Conservation (phyloP, 2,329 filamentous ascomycete species). For the Monosporascus sp. region DNA sequence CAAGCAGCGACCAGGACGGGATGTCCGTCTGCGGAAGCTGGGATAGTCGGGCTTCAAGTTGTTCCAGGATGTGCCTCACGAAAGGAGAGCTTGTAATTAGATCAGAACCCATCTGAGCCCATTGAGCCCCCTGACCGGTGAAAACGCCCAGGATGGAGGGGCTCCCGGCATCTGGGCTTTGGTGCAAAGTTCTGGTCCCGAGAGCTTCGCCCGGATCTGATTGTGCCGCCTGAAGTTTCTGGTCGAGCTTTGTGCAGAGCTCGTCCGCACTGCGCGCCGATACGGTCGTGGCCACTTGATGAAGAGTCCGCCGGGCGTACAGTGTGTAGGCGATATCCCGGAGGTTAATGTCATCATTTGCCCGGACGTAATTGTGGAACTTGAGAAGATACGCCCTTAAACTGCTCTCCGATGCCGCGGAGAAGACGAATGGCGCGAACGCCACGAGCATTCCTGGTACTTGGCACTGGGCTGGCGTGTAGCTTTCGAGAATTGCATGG, state of each 20-base stretch:
- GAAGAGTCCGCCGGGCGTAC: not conserved
- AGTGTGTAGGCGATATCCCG: slow-evolving; percentile 3
- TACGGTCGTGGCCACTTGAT: not conserved
- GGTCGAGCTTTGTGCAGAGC: too few species aligned
- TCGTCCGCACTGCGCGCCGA: not conserved
- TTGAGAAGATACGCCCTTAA: not conserved
- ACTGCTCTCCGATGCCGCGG: slow-evolving; percentile 7
- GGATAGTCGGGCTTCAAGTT: slow-evolving; percentile 12
- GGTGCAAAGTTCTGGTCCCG: too few species aligned
- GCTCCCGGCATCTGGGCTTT: too few species aligned
- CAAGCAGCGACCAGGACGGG: slow-evolving; percentile 13
- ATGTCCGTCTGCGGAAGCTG: slow-evolving; percentile 8
- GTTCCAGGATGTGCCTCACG: slow-evolving; percentile 8
- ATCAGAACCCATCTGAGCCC: slow-evolving; percentile 18
- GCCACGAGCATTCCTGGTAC: not conserved
- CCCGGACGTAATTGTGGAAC: not conserved
- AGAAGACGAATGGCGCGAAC: slow-evolving; percentile 12
- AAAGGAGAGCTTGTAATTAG: slow-evolving; percentile 9
- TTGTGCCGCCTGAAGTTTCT: too few species aligned
- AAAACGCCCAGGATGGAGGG: slow-evolving; percentile 18
- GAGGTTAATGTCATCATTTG: not conserved
- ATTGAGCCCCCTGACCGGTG: slow-evolving; percentile 30
- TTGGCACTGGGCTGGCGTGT: not conserved
- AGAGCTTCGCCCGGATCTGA: too few species aligned
- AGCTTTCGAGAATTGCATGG: slow-evolving; percentile 17